Conservation (phyloP, 768 basidiomycete genomes). For the Russula foetens region DNA sequence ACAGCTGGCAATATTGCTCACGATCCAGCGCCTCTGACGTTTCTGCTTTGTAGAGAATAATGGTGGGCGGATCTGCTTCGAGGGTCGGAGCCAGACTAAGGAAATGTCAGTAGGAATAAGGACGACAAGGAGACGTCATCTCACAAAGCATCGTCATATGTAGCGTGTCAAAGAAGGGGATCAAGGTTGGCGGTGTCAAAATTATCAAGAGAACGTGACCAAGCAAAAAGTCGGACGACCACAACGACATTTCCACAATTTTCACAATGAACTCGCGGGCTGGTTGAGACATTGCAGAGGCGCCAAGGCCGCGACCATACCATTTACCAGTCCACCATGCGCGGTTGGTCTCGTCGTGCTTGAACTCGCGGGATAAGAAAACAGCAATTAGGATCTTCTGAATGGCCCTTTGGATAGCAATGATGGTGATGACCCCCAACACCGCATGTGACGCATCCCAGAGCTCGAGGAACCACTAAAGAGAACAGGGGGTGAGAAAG, state of each 20-base stretch:
- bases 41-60: conserved; percentile 94
- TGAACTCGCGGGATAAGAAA: conserved; percentile 95
- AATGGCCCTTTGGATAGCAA: conserved; percentile 85
- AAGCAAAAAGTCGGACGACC: conserved; percentile 89
- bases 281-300: conserved; percentile 93
- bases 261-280: conserved; percentile 97
- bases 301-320: conserved; percentile 91
- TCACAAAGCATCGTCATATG: conserved; percentile 65
- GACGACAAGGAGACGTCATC: not conserved
- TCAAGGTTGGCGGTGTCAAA: conserved; percentile 77
- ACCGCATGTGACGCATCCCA: conserved; percentile 93
- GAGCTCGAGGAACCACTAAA: conserved; percentile 86
- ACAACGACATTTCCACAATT: conserved; percentile 91
- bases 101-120: not conserved
- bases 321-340: conserved; percentile 99
- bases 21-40: conserved; percentile 86
- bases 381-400: conserved; percentile 93
- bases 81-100: conserved; percentile 89
- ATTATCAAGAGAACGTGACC: conserved; percentile 86
- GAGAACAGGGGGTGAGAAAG: conserved; percentile 14
- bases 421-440: conserved; percentile 84
- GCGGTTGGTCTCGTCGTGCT: conserved; percentile 97
- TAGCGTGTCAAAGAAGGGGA: conserved; percentile 87
- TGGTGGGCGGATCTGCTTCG: conserved; percentile 88
- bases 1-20: conserved; percentile 28